Evolutionary conservation across 2,329 filamentous ascomycete species (phyloP).

Genomic region (Herpotrichia juniperi): DNA sequence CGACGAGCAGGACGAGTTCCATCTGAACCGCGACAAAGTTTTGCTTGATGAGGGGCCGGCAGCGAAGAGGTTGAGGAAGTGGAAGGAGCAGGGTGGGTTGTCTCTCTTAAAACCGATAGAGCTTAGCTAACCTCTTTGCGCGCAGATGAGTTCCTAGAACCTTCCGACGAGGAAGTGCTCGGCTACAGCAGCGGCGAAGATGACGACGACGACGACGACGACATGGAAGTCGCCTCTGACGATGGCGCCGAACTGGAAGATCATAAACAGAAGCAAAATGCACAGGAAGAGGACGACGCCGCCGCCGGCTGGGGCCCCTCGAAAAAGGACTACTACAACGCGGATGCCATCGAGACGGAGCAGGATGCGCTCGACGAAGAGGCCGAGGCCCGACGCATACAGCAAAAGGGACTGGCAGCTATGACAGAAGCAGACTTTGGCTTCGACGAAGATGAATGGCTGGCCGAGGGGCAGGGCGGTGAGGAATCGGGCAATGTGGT

Average conservation of each 20-base stretch:
- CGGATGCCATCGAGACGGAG: slow-evolving; percentile 75
- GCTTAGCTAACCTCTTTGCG: slow-evolving; percentile 4
- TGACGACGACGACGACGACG: slow-evolving; percentile 49
- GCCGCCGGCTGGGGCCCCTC: slow-evolving; percentile 84
- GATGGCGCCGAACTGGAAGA: slow-evolving; percentile 39
- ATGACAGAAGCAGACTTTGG: slow-evolving; percentile 94
- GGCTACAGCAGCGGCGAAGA: slow-evolving; percentile 57
- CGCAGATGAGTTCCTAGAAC: slow-evolving; percentile 62
- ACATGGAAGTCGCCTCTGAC: slow-evolving; percentile 45
- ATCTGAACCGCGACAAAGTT: slow-evolving; percentile 84
- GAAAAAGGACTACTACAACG: slow-evolving; percentile 90
- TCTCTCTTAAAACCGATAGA: slow-evolving; percentile 3
- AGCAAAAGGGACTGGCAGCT: slow-evolving; percentile 86
- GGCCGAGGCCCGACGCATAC: slow-evolving; percentile 82
- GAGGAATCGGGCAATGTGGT: slow-evolving; percentile 63
- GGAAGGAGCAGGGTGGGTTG: slow-evolving; percentile 67
- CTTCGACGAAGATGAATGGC: slow-evolving; percentile 89
- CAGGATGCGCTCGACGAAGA: slow-evolving; percentile 88
- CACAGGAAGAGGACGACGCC: slow-evolving; percentile 63
- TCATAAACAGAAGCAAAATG: slow-evolving; percentile 42
- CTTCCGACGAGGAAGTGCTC: slow-evolving; percentile 68
- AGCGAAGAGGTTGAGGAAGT: slow-evolving; percentile 76
- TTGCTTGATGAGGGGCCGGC: slow-evolving; percentile 81
- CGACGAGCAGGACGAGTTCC: slow-evolving; percentile 93
- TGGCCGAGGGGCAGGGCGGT: slow-evolving; percentile 58